phyloP scores from a whole-genome alignment of 1,139 yeast genomes.

The Hyphopichia burtonii region DNA sequence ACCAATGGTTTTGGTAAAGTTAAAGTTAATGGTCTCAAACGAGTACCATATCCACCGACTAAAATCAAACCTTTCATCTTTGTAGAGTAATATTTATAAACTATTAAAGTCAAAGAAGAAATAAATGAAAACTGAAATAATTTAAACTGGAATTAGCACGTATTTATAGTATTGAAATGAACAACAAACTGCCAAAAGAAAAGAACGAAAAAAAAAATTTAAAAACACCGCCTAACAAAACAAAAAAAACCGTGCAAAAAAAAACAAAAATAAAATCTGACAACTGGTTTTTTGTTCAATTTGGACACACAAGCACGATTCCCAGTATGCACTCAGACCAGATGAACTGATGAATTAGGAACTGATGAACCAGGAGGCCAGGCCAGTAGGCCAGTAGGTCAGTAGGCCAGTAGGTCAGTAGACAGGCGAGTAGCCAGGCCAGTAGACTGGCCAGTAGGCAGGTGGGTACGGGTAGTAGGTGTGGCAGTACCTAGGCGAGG shows the following conservation, averaged over 20 bases:
- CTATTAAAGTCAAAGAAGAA: slow-evolving; percentile 4
- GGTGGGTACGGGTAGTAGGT: too few relatives aligned
- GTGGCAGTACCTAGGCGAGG: too few relatives aligned
- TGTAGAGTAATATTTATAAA: neutral
- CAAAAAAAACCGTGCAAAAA: neutral
- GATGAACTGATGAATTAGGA: too few relatives aligned
- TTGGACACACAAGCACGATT: too few relatives aligned
- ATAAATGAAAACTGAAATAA: neutral
- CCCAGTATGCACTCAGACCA: too few relatives aligned
- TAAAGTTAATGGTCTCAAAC: slow-evolving; percentile 97
- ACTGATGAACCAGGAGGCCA: too few relatives aligned
- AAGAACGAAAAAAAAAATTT: neutral
- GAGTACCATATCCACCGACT: slow-evolving; percentile 99
- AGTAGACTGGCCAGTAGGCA: too few relatives aligned
- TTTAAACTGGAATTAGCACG: neutral
- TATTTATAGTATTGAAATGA: neutral
- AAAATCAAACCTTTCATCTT: slow-evolving; percentile 99
- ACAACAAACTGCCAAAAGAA: neutral
- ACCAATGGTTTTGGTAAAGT: slow-evolving; percentile 98
- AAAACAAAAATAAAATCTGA: too few relatives aligned
- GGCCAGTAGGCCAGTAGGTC: too few relatives aligned
- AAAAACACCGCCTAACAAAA: neutral
- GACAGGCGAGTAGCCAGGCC: too few relatives aligned
- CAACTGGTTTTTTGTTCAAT: too few relatives aligned
- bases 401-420: too few relatives aligned